These are phyloP conservation scores for Saprolegnia parasitica DNA, from an alignment of 352 stramenopile species.

Conservation along the genomic window DNA sequence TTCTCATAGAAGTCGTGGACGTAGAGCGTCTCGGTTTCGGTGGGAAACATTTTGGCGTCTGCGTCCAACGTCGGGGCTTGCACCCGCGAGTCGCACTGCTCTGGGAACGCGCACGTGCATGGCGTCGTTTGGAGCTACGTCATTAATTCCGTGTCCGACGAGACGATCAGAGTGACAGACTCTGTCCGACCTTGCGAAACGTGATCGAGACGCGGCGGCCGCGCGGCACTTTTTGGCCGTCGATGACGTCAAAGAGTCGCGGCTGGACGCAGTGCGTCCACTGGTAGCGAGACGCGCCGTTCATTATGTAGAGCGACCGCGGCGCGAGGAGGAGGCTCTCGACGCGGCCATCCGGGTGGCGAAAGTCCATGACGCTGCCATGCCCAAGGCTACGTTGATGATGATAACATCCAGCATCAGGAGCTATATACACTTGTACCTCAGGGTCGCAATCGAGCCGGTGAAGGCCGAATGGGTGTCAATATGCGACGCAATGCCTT, in stretches of 20 bases:
- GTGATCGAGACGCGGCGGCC: slow-evolving; percentile 77
- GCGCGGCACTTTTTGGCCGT: slow-evolving; percentile 57
- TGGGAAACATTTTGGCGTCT: slow-evolving; percentile 39
- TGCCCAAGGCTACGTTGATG: slow-evolving; percentile 41
- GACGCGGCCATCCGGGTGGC: slow-evolving; percentile 47
- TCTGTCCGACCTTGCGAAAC: slow-evolving; percentile 64
- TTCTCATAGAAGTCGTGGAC: slow-evolving; percentile 86
- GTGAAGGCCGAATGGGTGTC: slow-evolving; percentile 88
- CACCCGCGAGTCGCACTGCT: slow-evolving; percentile 55
- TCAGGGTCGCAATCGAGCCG: slow-evolving; percentile 74
- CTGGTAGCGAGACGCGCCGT: slow-evolving; percentile 72
- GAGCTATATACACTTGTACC: not conserved
- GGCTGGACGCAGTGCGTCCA: slow-evolving; percentile 86
- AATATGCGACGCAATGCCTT: slow-evolving; percentile 84
- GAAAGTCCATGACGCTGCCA: slow-evolving; percentile 84
- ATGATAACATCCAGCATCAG: not conserved
- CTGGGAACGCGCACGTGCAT: slow-evolving; percentile 62
- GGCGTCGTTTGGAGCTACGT: slow-evolving; percentile 39
- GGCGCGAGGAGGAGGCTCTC: slow-evolving; percentile 64
- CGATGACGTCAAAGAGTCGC: slow-evolving; percentile 80
- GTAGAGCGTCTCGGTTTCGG: slow-evolving; percentile 68
- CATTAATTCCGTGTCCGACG: not conserved
- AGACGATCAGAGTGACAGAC: no score
- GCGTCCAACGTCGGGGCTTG: not conserved
- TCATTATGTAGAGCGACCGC: slow-evolving; percentile 80